Evolutionary conservation across 202 grass and related monocot species (phyloP).

Genomic region (Carex arenaria): DNA sequence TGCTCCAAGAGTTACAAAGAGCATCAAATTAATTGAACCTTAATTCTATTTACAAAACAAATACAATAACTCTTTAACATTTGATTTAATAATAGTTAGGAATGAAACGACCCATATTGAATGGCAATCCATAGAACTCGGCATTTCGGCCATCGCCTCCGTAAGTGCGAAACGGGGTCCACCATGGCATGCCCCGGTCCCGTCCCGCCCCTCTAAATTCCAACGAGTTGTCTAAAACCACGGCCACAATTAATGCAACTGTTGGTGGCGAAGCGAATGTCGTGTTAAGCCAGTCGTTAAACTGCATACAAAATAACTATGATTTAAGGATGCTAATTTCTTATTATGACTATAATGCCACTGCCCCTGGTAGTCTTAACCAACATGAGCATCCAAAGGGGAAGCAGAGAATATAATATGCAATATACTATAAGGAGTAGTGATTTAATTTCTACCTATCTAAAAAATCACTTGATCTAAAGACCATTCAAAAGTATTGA

Average conservation of each 20-base stretch:
- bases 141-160: slow-evolving; percentile 69
- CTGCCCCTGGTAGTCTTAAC: not conserved
- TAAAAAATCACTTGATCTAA: too few relatives aligned
- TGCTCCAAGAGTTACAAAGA: not conserved
- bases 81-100: slow-evolving; percentile 54
- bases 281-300: slow-evolving; percentile 92
- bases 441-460: too few relatives aligned
- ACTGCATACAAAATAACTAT: slow-evolving; percentile 41
- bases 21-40: not conserved
- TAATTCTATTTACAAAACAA: slow-evolving; percentile 12
- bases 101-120: slow-evolving; percentile 89
- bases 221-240: slow-evolving; percentile 86
- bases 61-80: not conserved
- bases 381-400: not conserved
- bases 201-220: slow-evolving; percentile 46
- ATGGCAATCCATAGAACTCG: slow-evolving; percentile 93
- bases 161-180: slow-evolving; percentile 68
- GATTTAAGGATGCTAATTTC: not conserved
- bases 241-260: slow-evolving; percentile 57
- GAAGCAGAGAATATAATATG: not conserved
- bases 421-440: not conserved
- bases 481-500: too few relatives aligned
- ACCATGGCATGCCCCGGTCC: slow-evolving; percentile 95
- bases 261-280: slow-evolving; percentile 84
- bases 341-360: not conserved